Percentiles rank a stretch among this genome's conserved stretches.
Conservation (phyloP, 192 early-diverging fungal genomes). For the Linnemannia schmuckeri region DNA sequence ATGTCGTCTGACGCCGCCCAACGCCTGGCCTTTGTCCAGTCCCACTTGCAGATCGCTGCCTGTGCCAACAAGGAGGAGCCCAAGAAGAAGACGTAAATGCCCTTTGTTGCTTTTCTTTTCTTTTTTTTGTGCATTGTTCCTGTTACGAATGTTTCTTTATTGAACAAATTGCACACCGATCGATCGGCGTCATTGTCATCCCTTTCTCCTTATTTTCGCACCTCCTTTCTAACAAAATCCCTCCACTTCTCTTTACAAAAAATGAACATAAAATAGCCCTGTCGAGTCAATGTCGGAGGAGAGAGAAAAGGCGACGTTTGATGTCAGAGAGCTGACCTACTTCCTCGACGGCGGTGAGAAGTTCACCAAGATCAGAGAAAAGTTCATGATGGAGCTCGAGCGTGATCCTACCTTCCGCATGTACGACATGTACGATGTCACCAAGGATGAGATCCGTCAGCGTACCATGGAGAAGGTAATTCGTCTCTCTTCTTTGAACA, state of each 20-base stretch:
- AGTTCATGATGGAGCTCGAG: constrained; percentile 88
- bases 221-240: not conserved
- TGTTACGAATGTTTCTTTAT: too few species aligned
- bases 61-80: constrained; percentile 44
- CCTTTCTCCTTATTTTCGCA: not conserved
- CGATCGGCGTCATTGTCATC: too few species aligned
- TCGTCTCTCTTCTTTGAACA: not conserved
- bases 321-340: constrained; percentile 83
- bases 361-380: constrained; percentile 69
- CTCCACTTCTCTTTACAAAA: not conserved
- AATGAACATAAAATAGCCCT: constrained; percentile 18
- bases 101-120: not conserved
- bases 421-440: constrained; percentile 83
- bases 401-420: constrained; percentile 86
- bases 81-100: constrained; percentile 49
- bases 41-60: constrained; percentile 47
- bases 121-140: too few species aligned
- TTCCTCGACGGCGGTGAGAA: constrained; percentile 85
- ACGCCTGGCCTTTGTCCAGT: constrained; percentile 49
- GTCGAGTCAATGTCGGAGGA: constrained; percentile 74
- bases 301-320: constrained; percentile 80
- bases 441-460: constrained; percentile 81
- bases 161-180: too few species aligned
- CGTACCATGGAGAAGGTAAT: constrained; percentile 87
- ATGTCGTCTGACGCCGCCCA: constrained; percentile 50